Evolutionary conservation across 2,329 filamentous ascomycete species (phyloP), one percentile per base, ranked within the genome.

Genomic region (Fusarium foetens): DNA sequence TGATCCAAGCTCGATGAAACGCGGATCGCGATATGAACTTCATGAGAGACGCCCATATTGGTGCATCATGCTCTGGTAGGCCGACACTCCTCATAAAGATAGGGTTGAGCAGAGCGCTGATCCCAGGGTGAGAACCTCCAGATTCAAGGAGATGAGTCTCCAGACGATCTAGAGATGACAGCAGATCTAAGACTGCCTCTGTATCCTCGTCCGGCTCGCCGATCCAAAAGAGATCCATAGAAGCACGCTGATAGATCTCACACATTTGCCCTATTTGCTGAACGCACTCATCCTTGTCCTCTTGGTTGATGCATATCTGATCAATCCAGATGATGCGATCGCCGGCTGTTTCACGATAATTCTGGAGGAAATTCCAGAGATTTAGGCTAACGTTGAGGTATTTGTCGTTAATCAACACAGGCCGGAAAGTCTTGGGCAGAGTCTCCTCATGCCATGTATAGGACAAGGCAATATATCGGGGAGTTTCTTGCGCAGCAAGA

Each of bases 231-330:
- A 53, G 5, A n/a, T 53, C 49, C 33, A 27, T 53, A 2, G 33
- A 38, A 17, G 49, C 49, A 17, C 3, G 3, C 14, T 29, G 49
- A 1, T 53, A 53, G 3, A 53, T 53, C 33, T 27, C 7, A 10
- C 23, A 53, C 49, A 53, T 53, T 5, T 38, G 49, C 2, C 33
- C 33, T 17, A 53, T 53, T 2, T 53, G 49, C 33, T 39, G 49
- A 21, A 39, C 14, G 4, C 49, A 39, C 19, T 53, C 33, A 1
- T 27, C 49, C 13, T 3, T 12, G 33, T 53, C 33, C 1, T 39
- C 33, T 39, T 53, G 49, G 7, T 53, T 53, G 5, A 53, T 53
- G 25, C 23, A 53, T n/a, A 38, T 53, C 14, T 39, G 49, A 16
- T 53, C 49, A 7, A 53, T 53, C 49, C 33, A 53, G 4, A 53